Evolutionary conservation across 768 basidiomycete species (phyloP).

Genomic region (Lentinula detonsa): DNA sequence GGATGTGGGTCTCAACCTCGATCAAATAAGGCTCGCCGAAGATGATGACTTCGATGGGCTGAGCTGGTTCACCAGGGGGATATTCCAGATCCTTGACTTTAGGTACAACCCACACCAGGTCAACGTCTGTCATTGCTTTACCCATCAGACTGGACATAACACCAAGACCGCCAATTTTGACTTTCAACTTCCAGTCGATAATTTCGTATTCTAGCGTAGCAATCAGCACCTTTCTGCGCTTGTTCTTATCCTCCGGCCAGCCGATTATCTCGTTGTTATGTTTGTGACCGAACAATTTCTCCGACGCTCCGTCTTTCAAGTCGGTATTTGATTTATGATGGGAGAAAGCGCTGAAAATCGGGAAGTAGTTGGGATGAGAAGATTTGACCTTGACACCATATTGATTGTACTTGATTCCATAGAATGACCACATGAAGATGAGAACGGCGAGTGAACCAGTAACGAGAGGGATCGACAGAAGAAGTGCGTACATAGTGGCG

Average conservation of each 20-base stretch:
- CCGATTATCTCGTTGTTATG: slow-evolving; percentile 73
- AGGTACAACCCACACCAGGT: slow-evolving; percentile 91
- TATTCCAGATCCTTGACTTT: slow-evolving; percentile 96
- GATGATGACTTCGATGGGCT: slow-evolving; percentile 94
- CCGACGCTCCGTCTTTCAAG: slow-evolving; percentile 61
- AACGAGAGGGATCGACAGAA: slow-evolving; percentile 77
- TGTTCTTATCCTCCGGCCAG: slow-evolving; percentile 92
- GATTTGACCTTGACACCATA: slow-evolving; percentile 74
- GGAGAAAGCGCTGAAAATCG: slow-evolving; percentile 65
- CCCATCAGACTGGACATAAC: slow-evolving; percentile 99
- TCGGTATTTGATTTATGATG: slow-evolving; percentile 45
- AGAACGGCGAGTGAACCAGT: slow-evolving; percentile 79
- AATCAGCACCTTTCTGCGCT: slow-evolving; percentile 88
- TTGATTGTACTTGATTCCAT: slow-evolving; percentile 91
- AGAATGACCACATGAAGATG: slow-evolving; percentile 95
- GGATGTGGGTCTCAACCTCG: slow-evolving; percentile 87
- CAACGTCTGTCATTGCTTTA: slow-evolving; percentile 96
- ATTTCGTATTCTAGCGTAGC: slow-evolving; percentile 96
- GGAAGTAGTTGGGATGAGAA: slow-evolving; percentile 66
- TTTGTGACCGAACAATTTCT: slow-evolving; percentile 63
- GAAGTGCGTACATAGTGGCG: slow-evolving; percentile 83
- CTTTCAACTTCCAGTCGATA: slow-evolving; percentile 96
- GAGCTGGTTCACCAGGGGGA: slow-evolving; percentile 84
- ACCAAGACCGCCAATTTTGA: slow-evolving; percentile 96
- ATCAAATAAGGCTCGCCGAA: slow-evolving; percentile 95